Evolutionary conservation across 2,329 filamentous ascomycete species (phyloP), one percentile per base, ranked within the genome.

Genomic region (Fusarium sororula): DNA sequence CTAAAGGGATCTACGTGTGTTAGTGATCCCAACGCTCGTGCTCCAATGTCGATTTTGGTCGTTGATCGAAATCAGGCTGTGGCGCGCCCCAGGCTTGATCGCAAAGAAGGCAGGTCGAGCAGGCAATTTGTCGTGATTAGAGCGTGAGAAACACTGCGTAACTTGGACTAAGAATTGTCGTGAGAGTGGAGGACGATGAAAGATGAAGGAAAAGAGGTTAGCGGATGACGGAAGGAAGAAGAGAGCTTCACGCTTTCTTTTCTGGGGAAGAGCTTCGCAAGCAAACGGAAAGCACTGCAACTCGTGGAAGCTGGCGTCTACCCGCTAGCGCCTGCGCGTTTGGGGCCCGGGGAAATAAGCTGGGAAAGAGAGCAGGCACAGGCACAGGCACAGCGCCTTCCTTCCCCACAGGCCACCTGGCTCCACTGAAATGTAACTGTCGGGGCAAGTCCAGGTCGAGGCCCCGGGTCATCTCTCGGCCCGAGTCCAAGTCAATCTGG

Each of bases 211-310:
- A 50, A 28, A 37, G 45, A 53, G 42, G 41, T 51, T 55, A 45
- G 61, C 47, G 55, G 56, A 48, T 48, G 60, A 64, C 48, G 42
- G 48, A 61, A 66, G 55, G 45, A 44, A 50, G 55, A 53, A 70
- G 47, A 70, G 66, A 70, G 72, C 71, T 74, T 72, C 51, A 57
- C 66, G 63, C 50, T 64, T 75, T 73, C 57, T 63, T 63, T 68
- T 68, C 59, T 63, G 70, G 70, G 56, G 48, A 68, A 59, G 74
- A 77, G 75, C 74, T 77, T 76, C 74, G 63, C 72, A 62, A 74
- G 70, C 68, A 76, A 73, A 47, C 26, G 44, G 44, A 28, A 71
- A 70, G 72, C 66, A 38, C 55, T 61, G 59, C 66, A 59, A 53
- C 55, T 37, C 63, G 57, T 67, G 71, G 70, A 55, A 68, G 62